A percentile compares a stretch with the other conserved stretches of the same genome.
Conservation (phyloP, 352 stramenopile species). For the Globisporangium carolinianum region DNA sequence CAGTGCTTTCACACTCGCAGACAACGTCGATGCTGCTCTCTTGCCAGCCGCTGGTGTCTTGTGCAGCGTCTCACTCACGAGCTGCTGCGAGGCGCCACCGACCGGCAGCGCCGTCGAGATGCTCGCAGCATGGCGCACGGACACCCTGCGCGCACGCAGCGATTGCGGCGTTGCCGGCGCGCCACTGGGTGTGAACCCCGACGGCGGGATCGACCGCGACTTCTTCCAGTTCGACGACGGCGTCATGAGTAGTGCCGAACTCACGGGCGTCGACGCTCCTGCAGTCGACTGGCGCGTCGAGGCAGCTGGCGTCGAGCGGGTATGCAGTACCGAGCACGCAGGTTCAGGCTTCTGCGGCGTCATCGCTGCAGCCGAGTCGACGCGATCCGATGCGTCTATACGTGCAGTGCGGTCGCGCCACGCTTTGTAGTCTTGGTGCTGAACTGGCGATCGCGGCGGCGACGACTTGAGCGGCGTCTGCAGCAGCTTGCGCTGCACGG, state of each 20-base stretch:
- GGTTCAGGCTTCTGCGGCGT: background rate
- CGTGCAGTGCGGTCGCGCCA: background rate
- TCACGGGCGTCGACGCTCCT: background rate
- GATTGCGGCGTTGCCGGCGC: background rate
- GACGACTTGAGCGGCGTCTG: constrained; percentile 58
- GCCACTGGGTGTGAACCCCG: constrained; percentile 4
- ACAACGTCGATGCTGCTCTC: background rate
- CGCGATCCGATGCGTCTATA: background rate
- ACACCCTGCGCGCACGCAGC: constrained; percentile 1
- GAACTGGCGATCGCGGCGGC: constrained; percentile 19
- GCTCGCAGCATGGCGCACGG: constrained; percentile 1
- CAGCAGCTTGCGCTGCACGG: constrained; percentile 67
- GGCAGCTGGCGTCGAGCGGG: constrained; percentile 17
- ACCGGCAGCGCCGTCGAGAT: constrained; percentile 3
- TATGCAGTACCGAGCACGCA: constrained; percentile 10
- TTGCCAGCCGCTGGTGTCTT: background rate
- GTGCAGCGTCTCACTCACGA: constrained; percentile 1
- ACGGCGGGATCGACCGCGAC: constrained; percentile 12
- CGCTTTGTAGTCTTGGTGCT: constrained; percentile 13
- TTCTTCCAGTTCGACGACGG: constrained; percentile 16
- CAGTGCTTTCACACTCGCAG: background rate
- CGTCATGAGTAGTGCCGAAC: background rate
- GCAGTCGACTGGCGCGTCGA: background rate
- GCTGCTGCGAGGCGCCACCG: background rate
- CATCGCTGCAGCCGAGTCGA: background rate